These are phyloP conservation scores for Entomortierella parvispora DNA, from an alignment of 192 early-diverging fungal species.

Conservation along the genomic window DNA sequence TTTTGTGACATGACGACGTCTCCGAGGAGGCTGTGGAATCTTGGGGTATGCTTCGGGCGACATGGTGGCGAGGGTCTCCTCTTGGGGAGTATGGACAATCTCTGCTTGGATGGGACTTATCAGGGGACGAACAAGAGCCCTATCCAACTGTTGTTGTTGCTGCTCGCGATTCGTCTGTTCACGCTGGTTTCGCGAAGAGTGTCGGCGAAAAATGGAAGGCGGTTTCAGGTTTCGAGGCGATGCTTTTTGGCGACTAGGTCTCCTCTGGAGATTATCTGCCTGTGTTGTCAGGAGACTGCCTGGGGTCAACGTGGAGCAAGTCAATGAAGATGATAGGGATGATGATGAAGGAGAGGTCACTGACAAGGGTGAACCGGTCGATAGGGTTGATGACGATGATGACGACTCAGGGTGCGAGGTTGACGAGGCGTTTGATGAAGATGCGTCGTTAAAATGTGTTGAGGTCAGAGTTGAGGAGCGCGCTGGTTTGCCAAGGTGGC, in stretches of 20 bases:
- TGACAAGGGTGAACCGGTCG: neutral
- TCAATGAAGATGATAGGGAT: conserved; percentile 2
- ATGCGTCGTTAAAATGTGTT: conserved; percentile 13
- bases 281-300: neutral
- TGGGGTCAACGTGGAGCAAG: neutral
- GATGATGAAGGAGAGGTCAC: conserved; percentile 1
- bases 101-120: neutral
- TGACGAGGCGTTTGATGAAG: conserved; percentile 16
- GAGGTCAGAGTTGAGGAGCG: conserved; percentile 14
- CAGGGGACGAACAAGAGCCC: too few species aligned
- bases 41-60: too few species aligned
- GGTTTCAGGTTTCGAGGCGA: conserved; percentile 22
- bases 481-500: conserved; percentile 10
- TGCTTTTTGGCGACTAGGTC: conserved; percentile 1
- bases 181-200: conserved; percentile 5
- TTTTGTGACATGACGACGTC: neutral
- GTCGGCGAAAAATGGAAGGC: conserved; percentile 3
- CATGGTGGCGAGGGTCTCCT: too few species aligned
- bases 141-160: too few species aligned
- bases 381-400: conserved; percentile 2
- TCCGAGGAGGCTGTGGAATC: too few species aligned
- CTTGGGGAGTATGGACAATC: too few species aligned
- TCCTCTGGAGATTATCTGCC: neutral
- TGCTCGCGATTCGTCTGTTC: neutral
- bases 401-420: conserved; percentile 2